A percentile compares a stretch with the other conserved stretches of the same genome.
Evolutionary conservation across 345 rosid species (phyloP).

Genomic region (Gossypium arboreum): DNA sequence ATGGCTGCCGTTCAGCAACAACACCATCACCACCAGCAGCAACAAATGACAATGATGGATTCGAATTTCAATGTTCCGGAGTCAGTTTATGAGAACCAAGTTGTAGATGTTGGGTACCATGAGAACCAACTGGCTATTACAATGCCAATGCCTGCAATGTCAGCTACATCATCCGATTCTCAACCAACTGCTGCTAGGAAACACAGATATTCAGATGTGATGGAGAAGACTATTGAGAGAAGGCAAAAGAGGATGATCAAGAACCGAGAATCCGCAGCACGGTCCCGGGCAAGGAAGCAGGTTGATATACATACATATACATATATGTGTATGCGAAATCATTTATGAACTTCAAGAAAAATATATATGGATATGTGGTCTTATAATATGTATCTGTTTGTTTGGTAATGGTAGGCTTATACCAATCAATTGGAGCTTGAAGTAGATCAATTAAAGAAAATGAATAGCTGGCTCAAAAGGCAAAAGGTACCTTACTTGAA

Average conservation of each 20-base stretch:
- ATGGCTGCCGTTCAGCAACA: conserved; percentile 17
- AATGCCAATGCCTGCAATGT: conserved; percentile 26
- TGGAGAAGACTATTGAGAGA: conserved; percentile 44
- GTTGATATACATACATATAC: conserved; percentile 15
- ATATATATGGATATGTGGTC: background rate
- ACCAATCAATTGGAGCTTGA: conserved; percentile 33
- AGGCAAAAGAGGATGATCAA: conserved; percentile 51
- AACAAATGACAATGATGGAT: conserved; percentile 26
- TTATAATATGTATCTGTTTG: background rate
- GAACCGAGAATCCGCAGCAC: conserved; percentile 48
- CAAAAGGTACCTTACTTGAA: conserved; percentile 21
- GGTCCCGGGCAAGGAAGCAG: conserved; percentile 54
- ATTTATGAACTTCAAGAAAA: background rate
- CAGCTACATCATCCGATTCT: conserved; percentile 27
- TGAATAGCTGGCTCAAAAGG: conserved; percentile 31
- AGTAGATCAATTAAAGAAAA: conserved; percentile 32
- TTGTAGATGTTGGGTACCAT: conserved; percentile 24
- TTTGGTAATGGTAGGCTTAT: conserved; percentile 27
- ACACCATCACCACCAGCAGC: conserved; percentile 23
- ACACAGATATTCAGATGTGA: conserved; percentile 25
- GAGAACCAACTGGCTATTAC: conserved; percentile 28
- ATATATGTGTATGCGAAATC: background rate
- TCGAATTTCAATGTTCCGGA: conserved; percentile 25
- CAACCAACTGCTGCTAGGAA: conserved; percentile 21
- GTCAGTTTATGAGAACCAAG: conserved; percentile 23